These are phyloP conservation scores for Xylaria scruposa DNA, from an alignment of 495 filamentous ascomycete species.

Conservation along the genomic window DNA sequence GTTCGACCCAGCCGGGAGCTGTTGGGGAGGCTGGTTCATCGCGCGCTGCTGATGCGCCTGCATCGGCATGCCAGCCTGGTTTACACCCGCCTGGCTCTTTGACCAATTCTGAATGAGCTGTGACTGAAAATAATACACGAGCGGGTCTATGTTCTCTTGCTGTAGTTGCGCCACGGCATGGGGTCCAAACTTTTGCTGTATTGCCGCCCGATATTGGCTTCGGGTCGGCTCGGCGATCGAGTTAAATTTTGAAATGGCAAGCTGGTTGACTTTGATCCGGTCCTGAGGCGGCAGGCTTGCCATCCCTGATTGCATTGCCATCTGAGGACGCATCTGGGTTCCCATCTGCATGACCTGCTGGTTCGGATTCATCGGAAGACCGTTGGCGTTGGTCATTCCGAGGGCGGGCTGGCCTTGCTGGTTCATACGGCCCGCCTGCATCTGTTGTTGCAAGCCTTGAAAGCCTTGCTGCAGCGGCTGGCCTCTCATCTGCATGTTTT, in stretches of 20 bases:
- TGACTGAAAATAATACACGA: conserved; percentile 49
- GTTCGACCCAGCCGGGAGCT: conserved; percentile 42
- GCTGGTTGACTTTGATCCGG: conserved; percentile 35
- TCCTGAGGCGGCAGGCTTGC: conserved; percentile 41
- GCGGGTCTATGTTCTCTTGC: conserved; percentile 46
- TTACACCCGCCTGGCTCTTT: conserved; percentile 32
- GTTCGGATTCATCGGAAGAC: conserved; percentile 44
- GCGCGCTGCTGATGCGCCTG: conserved; percentile 43
- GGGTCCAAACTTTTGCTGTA: conserved; percentile 41
- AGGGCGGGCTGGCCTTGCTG: conserved; percentile 47
- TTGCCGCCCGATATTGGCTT: conserved; percentile 37
- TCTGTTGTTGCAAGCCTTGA: conserved; percentile 56
- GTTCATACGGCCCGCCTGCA: conserved; percentile 54
- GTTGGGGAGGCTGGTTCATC: conserved; percentile 44
- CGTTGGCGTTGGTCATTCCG: conserved; percentile 43
- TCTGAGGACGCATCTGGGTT: conserved; percentile 35
- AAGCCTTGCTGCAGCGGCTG: conserved; percentile 52
- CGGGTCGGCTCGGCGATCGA: conserved; percentile 43
- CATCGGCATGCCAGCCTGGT: conserved; percentile 41
- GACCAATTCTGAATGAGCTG: conserved; percentile 44
- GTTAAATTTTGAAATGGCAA: conserved; percentile 37
- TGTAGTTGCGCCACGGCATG: conserved; percentile 45
- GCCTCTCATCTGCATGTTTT: conserved; percentile 50
- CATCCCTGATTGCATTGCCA: conserved; percentile 32
- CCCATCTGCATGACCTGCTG: conserved; percentile 51